phyloP scores from a whole-genome alignment of 208 protist species.

The Trypanosoma boissoni region DNA sequence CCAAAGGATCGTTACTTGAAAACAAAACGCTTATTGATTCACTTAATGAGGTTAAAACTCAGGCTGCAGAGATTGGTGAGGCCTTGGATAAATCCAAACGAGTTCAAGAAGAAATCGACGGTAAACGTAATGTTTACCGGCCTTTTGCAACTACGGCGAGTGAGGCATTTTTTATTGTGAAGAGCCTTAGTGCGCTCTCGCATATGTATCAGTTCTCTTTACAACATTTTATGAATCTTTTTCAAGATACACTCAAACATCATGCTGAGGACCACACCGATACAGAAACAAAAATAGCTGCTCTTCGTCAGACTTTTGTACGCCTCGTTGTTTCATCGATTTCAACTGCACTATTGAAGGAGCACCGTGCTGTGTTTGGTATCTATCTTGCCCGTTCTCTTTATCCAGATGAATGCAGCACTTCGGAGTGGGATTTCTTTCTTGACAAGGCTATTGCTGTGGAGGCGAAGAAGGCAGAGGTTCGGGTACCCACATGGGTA shows the following conservation, averaged over 20 bases:
- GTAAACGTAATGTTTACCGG: slow-evolving; percentile 94
- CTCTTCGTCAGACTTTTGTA: slow-evolving; percentile 78
- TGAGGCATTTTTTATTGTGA: slow-evolving; percentile 93
- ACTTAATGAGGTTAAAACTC: slow-evolving; percentile 95
- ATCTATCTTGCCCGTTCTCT: slow-evolving; percentile 93
- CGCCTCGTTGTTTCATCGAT: slow-evolving; percentile 79
- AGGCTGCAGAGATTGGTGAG: slow-evolving; percentile 84
- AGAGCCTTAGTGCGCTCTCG: slow-evolving; percentile 87
- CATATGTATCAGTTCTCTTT: slow-evolving; percentile 98
- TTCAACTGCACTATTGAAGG: slow-evolving; percentile 93
- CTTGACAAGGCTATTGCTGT: slow-evolving; percentile 55
- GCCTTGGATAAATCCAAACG: slow-evolving; percentile 86
- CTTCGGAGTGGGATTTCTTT: slow-evolving; percentile 94
- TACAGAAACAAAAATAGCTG: slow-evolving; percentile 82
- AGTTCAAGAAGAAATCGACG: slow-evolving; percentile 91
- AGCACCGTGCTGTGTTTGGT: slow-evolving; percentile 94
- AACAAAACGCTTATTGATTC: slow-evolving; percentile 94
- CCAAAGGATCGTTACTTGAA: slow-evolving; percentile 95
- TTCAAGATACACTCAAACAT: slow-evolving; percentile 53
- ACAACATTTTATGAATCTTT: slow-evolving; percentile 87
- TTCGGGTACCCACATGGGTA: slow-evolving; percentile 87
- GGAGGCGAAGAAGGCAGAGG: slow-evolving; percentile 58
- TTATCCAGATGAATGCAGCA: slow-evolving; percentile 47
- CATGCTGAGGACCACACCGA: slow-evolving; percentile 77
- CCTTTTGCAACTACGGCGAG: slow-evolving; percentile 90